Evolutionary conservation across 371 early-diverging fungal species (phyloP), one percentile per base, ranked within the genome.

Genomic region (Syncephalastrum sp.): DNA sequence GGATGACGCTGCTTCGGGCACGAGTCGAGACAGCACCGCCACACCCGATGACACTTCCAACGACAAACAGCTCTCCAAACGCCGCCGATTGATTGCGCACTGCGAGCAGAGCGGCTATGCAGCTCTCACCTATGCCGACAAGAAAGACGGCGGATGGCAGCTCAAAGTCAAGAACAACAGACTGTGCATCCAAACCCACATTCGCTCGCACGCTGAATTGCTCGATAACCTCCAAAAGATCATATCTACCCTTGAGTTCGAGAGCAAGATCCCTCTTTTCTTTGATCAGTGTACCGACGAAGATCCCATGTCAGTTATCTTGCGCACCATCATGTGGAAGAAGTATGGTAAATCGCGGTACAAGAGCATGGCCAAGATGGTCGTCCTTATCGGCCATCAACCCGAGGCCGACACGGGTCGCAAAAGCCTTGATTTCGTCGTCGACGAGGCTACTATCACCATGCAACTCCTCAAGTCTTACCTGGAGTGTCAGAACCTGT

Each of bases 311-410:
- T 43, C 52, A 1, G 50, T 27, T 6, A 54, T 59, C n/a, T 21
- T 68, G 13, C 50, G 53, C 16, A 53, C 59, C 3, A 19, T 69
- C 42, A 57, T 72, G 24, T 72, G 69, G 72, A 67, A 57, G 48
- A 60, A 68, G 3, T 72, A 75, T 42, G 63, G 68, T 5, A 69
- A 66, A 50, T 62, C 68, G 10, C 61, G 63, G 0, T 68, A 62
- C 54, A 70, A 68, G 48, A 63, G 56, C 19, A 47, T 60, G 23
- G 58, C 56, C 4, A 57, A 50, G 33, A 50, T 38, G 60, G 46
- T 23, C 57, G 57, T 55, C 4, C 41, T 61, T 14, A 23, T 48
- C 53, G 4, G 15, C 19, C 55, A 16, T 17, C 21, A 51, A 62
- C 3, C 17, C 53, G 4, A 23, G 47, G 4, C 27, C 62, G 1